Evolutionary conservation across 1,284 basidiomycete species (phyloP), one percentile per base, ranked within the genome.

Genomic region (Tilletia indica): DNA sequence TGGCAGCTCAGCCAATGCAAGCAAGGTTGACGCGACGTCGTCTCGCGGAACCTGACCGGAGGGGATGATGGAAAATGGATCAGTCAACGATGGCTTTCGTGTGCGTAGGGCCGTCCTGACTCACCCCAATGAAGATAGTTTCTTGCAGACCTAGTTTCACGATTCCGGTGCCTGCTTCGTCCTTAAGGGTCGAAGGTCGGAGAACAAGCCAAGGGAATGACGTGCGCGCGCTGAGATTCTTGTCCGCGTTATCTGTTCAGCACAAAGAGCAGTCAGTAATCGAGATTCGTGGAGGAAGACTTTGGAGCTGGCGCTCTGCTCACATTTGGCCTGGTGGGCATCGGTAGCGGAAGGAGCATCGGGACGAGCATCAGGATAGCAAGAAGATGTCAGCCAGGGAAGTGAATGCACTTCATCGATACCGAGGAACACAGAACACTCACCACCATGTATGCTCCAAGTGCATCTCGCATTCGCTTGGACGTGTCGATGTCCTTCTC

Each of bases 171-270:
- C 73, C 76, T 3, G 76, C 86, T 1, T 87, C 86, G 71, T 91
- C 87, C 0, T 85, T 87, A 16, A 92, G 85, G 0, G 85, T 85
- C 2, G 89, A 89, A 2, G 91, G 91, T 3, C 91, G 88, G 16
- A 93, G 84, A 51, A 92, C 90, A 6, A 89, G 89, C 88, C 88
- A 92, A 61, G 89, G 87, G 85, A 92, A 90, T 0, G 86, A 80
- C 21, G 87, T 87, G 38, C 90, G 87, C 61, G 85, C 80, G 31
- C 87, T 87, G 6, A 92, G 87, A 75, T 90, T 88, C 80, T 89
- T 88, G 84, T 92, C 91, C 4, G 91, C 90, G 73, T 89, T 87
- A 81, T 90, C 89, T 16, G 31, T 58, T 54, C 4, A n/a, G 47
- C 11, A 9, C 47, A 48, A 11, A 31, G 51, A n/a, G 42, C 42